phyloP scores from a whole-genome alignment of 345 rosid genomes.

The Ailanthus altissimus region DNA sequence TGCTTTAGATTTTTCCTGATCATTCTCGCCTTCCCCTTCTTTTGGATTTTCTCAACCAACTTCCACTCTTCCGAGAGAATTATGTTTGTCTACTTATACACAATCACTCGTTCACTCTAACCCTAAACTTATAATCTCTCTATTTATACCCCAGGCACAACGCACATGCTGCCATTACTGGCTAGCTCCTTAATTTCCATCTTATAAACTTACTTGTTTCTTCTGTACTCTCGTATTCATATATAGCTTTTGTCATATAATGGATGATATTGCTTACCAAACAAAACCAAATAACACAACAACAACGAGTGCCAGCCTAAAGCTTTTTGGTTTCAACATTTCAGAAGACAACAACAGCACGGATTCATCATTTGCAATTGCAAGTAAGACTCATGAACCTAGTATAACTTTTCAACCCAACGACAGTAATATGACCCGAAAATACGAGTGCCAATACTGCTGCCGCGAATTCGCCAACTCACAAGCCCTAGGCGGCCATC shows the following conservation, averaged over 20 bases:
- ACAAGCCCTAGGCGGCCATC: conserved; percentile 96
- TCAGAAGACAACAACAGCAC: conserved; percentile 29
- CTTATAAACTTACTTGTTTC: too few relatives aligned
- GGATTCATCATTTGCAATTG: background rate
- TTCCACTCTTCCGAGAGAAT: conserved; percentile 6
- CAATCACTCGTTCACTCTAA: background rate
- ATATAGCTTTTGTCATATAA: background rate
- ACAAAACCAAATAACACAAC: conserved; percentile 29
- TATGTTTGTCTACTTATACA: background rate
- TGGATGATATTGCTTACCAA: conserved; percentile 35
- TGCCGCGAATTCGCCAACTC: conserved; percentile 90
- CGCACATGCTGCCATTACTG: background rate
- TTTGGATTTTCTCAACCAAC: conserved; percentile 41
- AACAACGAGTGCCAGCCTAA: conserved; percentile 30
- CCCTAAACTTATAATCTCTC: conserved; percentile 20
- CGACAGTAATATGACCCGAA: conserved; percentile 35
- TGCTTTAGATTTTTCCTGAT: conserved; percentile 32
- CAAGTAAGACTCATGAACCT: conserved; percentile 19
- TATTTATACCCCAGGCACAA: conserved; percentile 11
- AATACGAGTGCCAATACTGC: conserved; percentile 94
- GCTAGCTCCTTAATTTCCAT: background rate
- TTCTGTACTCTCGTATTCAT: too few relatives aligned
- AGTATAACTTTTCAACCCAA: conserved; percentile 12
- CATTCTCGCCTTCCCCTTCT: conserved; percentile 23
- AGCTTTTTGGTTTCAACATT: conserved; percentile 69